Base-by-base conservation (phyloP, 176 grass and related monocot genomes). In the Secale cereale region DNA sequence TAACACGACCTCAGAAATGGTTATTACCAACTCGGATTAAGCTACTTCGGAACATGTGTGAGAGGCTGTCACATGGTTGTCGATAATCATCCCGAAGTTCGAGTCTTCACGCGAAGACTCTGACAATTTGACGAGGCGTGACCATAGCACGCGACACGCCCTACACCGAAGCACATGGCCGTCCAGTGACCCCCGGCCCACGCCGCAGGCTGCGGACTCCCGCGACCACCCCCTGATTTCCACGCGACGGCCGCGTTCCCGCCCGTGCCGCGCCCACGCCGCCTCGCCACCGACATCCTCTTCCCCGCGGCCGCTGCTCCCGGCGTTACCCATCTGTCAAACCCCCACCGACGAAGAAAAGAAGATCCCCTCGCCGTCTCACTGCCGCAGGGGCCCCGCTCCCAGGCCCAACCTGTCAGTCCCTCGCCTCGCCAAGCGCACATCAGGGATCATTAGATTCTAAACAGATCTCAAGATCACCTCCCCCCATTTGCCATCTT, bases 401-500 rank as follows among this genome's bases (percentile, higher is more conserved):
- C 0, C 0, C 71, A 1, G 14, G 69, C 4, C 79, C 78, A 30
- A 36, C 29, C 16, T 65, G 67, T 64, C 87, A 80, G 50, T 46
- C 23, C 70, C 54, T 22, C 54, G 7, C 3, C 19, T 22, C 52
- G 17, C 52, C 16, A 56, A 56, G 7, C 48, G 16, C 10, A 52
- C 13, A 48, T 52, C 25, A 72, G 36, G 36, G 8, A 45, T 46
- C 26, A 50, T 75, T 75, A 52, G 26, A 75, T 75, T 75, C 71
- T 10, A 52, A 75, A 52, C 16, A 52, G 48, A 75, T 29, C 74
- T 52, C 17, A 14, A 64, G 28, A 61, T 15, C 25, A 22, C 45
- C 70, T 48, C 23, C 27, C 13, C 37, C 25, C 59, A 27, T 74
- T 74, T 78, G 71, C 83, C 89, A 81, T 87, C 59, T 90, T 82